These are phyloP conservation scores for Blastocystis sp. DNA, from an alignment of 352 stramenopile species.

Conservation along the genomic window DNA sequence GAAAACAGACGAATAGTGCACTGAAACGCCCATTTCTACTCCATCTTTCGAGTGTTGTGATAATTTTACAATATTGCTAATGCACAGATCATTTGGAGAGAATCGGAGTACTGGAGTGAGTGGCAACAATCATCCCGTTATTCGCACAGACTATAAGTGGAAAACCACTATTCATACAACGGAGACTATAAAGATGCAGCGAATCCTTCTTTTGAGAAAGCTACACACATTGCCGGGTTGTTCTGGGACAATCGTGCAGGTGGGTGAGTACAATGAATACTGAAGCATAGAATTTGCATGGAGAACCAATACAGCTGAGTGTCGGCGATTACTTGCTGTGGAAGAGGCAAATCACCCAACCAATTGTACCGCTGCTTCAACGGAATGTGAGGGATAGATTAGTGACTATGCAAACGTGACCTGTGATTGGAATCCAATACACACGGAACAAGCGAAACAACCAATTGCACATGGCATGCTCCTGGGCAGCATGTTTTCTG, in stretches of 20 bases:
- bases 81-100: too few species aligned
- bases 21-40: too few species aligned
- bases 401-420: conserved; percentile 2
- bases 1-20: too few species aligned
- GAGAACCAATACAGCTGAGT: conserved; percentile 1
- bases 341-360: neutral
- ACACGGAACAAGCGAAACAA: neutral
- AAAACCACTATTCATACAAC: too few species aligned
- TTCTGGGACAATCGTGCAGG: conserved; percentile 14
- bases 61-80: too few species aligned
- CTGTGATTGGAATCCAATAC: conserved; percentile 36
- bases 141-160: too few species aligned
- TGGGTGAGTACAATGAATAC: conserved; percentile 7
- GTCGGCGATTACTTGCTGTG: conserved; percentile 19
- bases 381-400: neutral
- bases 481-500: conserved; percentile 49
- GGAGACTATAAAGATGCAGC: too few species aligned
- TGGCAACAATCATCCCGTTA: too few species aligned
- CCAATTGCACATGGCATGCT: conserved; percentile 48
- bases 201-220: too few species aligned
- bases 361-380: neutral
- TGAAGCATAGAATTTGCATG: conserved; percentile 21
- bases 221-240: neutral
- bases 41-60: too few species aligned
- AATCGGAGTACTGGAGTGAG: too few species aligned